Conservation (phyloP, 768 basidiomycete genomes). For the Russula earlei region DNA sequence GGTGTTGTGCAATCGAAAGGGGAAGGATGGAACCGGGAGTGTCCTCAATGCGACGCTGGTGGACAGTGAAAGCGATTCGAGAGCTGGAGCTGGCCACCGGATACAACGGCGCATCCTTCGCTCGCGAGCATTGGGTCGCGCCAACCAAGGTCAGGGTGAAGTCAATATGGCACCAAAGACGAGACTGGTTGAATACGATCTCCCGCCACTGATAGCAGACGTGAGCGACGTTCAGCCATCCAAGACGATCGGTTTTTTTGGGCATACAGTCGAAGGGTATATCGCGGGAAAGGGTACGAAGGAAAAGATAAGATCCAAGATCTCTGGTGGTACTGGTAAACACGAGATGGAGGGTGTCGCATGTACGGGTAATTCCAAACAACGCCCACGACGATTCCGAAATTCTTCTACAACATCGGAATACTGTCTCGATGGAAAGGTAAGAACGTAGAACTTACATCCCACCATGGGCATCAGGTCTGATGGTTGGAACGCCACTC, state of each 20-base stretch:
- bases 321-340: conserved; percentile 10
- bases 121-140: conserved; percentile 1
- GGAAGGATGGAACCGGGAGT: not conserved
- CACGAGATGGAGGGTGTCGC: not conserved
- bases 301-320: not conserved
- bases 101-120: conserved; percentile 4
- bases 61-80: not conserved
- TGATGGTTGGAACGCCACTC: too few relatives aligned
- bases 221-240: conserved; percentile 9
- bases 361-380: not conserved
- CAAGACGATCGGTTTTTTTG: not conserved
- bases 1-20: not conserved
- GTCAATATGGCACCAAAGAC: conserved; percentile 8
- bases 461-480: too few relatives aligned
- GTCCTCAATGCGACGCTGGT: not conserved
- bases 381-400: too few relatives aligned
- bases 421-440: too few relatives aligned
- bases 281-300: not conserved
- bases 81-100: not conserved
- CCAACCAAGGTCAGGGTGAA: not conserved
- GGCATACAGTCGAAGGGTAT: too few relatives aligned
- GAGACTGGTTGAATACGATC: conserved; percentile 7
- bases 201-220: conserved; percentile 18
- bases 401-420: too few relatives aligned
- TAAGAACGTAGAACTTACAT: too few relatives aligned